These are phyloP conservation scores for Hibiscus trionum DNA, from an alignment of 345 rosid species.

Conservation along the genomic window DNA sequence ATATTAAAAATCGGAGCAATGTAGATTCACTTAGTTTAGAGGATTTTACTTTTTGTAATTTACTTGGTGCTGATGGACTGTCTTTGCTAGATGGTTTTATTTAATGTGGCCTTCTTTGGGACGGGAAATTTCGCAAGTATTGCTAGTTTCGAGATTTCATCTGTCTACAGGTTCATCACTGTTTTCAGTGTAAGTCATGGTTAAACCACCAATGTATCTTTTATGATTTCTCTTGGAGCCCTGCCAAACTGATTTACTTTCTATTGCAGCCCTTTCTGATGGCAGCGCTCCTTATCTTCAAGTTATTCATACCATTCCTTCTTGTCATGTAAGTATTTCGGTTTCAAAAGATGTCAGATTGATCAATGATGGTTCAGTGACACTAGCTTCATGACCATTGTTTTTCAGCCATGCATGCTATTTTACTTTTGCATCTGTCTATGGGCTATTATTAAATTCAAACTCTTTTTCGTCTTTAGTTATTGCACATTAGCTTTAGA, in stretches of 20 bases:
- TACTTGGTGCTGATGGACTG: conserved; percentile 12
- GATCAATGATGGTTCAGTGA: background rate
- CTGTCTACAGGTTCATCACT: conserved; percentile 89
- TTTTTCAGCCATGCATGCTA: background rate
- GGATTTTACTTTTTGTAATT: conserved; percentile 8
- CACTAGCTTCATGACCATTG: background rate
- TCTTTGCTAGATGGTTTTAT: conserved; percentile 66
- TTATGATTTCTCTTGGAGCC: conserved; percentile 9
- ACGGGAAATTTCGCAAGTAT: conserved; percentile 97
- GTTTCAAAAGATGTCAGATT: background rate
- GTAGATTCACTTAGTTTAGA: background rate
- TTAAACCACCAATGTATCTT: background rate
- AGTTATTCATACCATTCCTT: conserved; percentile 92
- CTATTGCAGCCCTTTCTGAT: conserved; percentile 81
- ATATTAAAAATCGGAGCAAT: background rate
- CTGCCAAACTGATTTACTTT: conserved; percentile 11
- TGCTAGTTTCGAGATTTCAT: conserved; percentile 98
- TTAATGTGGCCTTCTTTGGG: conserved; percentile 94
- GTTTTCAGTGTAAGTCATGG: conserved; percentile 78
- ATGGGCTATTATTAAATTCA: background rate
- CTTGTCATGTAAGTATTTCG: conserved; percentile 78
- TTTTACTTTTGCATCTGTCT: background rate
- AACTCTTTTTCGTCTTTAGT: background rate
- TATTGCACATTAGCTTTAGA: background rate
- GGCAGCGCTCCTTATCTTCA: conserved; percentile 88